Percentiles rank a stretch among this genome's conserved stretches.
These are phyloP conservation scores for Penicillium tannophilum DNA, from an alignment of 495 filamentous ascomycete genomes.

Conservation along the genomic window DNA sequence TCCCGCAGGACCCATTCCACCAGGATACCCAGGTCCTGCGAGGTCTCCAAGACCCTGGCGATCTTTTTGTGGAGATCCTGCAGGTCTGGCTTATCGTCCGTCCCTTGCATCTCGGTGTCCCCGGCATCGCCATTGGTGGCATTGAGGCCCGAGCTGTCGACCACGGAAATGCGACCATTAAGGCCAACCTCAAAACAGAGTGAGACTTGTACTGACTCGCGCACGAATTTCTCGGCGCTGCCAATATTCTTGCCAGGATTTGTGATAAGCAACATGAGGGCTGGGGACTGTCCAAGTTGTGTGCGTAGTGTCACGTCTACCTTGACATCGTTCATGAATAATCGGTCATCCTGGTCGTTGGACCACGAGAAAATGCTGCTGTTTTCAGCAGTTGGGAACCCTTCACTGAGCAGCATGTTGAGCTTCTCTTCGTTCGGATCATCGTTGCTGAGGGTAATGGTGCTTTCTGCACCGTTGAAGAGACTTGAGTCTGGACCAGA, in stretches of 20 bases:
- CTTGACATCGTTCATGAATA: conserved; percentile 33
- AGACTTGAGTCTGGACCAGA: neutral
- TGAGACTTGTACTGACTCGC: conserved; percentile 28
- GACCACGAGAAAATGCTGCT: conserved; percentile 1
- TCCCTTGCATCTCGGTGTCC: conserved; percentile 26
- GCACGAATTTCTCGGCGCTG: neutral
- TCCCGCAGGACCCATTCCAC: conserved; percentile 55
- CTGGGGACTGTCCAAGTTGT: conserved; percentile 45
- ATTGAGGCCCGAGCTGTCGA: conserved; percentile 38
- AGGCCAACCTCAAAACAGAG: conserved; percentile 60
- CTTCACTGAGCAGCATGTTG: conserved; percentile 29
- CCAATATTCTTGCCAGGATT: conserved; percentile 19
- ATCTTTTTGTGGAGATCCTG: conserved; percentile 43
- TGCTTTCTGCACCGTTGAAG: conserved; percentile 16
- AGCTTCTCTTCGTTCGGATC: conserved; percentile 42
- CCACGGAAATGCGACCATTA: conserved; percentile 58
- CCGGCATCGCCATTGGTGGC: conserved; percentile 19
- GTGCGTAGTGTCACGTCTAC: conserved; percentile 49
- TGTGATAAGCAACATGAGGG: conserved; percentile 46
- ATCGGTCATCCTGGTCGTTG: conserved; percentile 3
- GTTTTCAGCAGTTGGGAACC: conserved; percentile 4
- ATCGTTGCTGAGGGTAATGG: conserved; percentile 43
- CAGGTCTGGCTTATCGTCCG: conserved; percentile 31
- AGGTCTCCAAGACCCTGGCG: conserved; percentile 43
- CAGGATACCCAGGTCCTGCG: conserved; percentile 58